phyloP scores from a whole-genome alignment of 1,139 yeast species.

The Candida neerlandica region DNA sequence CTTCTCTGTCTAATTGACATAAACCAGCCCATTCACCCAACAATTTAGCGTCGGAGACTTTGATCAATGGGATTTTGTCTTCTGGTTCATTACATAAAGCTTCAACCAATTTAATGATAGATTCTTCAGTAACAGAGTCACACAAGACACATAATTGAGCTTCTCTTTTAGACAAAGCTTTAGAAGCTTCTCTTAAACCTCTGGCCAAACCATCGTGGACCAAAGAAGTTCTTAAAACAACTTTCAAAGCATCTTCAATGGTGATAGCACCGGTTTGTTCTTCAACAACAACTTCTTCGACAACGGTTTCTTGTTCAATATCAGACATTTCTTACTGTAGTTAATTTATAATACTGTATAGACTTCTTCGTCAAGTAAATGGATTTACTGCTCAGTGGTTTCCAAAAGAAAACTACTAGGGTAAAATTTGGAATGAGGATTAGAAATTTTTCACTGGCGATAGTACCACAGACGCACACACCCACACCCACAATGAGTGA shows the following conservation, averaged over 20 bases:
- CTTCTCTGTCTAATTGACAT: constrained; percentile 99
- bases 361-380: constrained; percentile 84
- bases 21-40: constrained; percentile 99
- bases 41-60: constrained; percentile 99
- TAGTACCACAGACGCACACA: not conserved
- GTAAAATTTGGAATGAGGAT: constrained; percentile 6
- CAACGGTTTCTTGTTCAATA: constrained; percentile 83
- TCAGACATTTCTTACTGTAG: constrained; percentile 65
- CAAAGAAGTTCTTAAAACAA: constrained; percentile 96
- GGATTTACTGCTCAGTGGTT: constrained; percentile 71
- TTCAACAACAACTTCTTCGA: constrained; percentile 83
- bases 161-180: constrained; percentile 96
- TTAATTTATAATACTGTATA: constrained; percentile 19
- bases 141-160: constrained; percentile 98
- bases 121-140: constrained; percentile 98
- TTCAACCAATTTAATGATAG: constrained; percentile 96
- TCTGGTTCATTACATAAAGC: constrained; percentile 99
- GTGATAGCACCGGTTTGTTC: constrained; percentile 87
- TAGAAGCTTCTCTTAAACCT: constrained; percentile 99
- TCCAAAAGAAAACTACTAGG: constrained; percentile 10
- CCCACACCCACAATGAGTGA: not conserved
- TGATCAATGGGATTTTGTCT: constrained; percentile 95
- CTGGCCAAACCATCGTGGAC: constrained; percentile 99
- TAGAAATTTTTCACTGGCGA: constrained; percentile 20
- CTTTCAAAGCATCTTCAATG: constrained; percentile 98